A percentile compares a stretch with the other conserved stretches of the same genome.
Evolutionary conservation across 306 rosid species (phyloP).

Genomic region (Corylus heterophylla): DNA sequence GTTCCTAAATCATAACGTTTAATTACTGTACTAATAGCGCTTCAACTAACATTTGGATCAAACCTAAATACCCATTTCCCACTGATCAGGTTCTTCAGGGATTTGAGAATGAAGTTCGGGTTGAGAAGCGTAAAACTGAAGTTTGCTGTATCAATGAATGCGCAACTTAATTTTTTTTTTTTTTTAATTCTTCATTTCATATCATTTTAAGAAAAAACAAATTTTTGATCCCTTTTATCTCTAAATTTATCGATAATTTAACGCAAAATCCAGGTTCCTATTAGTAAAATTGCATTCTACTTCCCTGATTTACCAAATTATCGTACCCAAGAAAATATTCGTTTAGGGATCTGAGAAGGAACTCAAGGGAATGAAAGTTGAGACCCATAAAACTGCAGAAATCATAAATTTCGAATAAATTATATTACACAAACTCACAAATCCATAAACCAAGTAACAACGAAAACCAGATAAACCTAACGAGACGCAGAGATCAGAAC

Average conservation of each 20-base stretch:
- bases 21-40: too few relatives aligned
- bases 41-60: not conserved
- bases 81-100: not conserved
- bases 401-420: not conserved
- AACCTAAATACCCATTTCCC: not conserved
- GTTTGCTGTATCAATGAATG: not conserved
- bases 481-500: constrained; percentile 58
- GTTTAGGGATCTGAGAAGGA: not conserved
- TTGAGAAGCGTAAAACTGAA: not conserved
- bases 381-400: not conserved
- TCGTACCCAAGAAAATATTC: not conserved
- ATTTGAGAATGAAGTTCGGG: not conserved
- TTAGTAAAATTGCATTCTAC: not conserved
- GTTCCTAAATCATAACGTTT: too few relatives aligned
- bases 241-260: not conserved
- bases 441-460: constrained; percentile 6
- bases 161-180: not conserved
- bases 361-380: not conserved
- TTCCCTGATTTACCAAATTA: not conserved
- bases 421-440: constrained; percentile 30
- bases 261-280: not conserved
- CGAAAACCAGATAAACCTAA: constrained; percentile 36
- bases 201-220: not conserved
- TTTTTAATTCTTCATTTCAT: not conserved
- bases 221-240: not conserved